phyloP scores from a whole-genome alignment of 225 moss, liverwort and hornwort genomes.

The Physcomitrellopsis africana region DNA sequence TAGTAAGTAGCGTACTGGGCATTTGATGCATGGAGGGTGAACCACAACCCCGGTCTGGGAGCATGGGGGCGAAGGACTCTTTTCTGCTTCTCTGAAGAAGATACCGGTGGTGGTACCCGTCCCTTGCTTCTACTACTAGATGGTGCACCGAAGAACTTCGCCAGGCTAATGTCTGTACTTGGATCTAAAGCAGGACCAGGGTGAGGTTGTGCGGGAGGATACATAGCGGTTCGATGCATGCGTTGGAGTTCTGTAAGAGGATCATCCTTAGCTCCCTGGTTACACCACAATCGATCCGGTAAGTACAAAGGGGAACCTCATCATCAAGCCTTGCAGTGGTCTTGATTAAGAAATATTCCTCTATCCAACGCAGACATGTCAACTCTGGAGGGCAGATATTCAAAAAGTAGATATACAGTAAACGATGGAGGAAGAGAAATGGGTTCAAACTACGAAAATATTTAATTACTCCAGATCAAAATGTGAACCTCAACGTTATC shows the following conservation, averaged over 20 bases:
- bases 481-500: no score
- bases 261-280: background rate
- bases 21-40: slow-evolving; percentile 19
- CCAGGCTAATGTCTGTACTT: slow-evolving; percentile 2
- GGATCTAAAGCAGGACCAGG: background rate
- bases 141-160: background rate
- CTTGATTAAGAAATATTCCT: no score
- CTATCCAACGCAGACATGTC: no score
- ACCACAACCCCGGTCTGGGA: slow-evolving; percentile 22
- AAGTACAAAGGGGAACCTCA: background rate
- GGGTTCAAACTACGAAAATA: background rate
- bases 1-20: slow-evolving; percentile 14
- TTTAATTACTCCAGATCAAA: background rate
- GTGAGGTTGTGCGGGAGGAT: background rate
- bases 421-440: background rate
- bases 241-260: slow-evolving; percentile 6
- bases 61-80: slow-evolving; percentile 12
- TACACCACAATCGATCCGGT: background rate
- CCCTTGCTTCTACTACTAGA: background rate
- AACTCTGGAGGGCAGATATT: no score
- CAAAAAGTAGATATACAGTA: background rate
- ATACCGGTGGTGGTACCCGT: background rate
- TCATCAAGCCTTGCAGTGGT: background rate
- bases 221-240: background rate
- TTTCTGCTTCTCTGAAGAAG: slow-evolving; percentile 8